A percentile compares a stretch with the other conserved stretches of the same genome.
Evolutionary conservation across 257 asterid species (phyloP).

Genomic region (Salvia splendens): DNA sequence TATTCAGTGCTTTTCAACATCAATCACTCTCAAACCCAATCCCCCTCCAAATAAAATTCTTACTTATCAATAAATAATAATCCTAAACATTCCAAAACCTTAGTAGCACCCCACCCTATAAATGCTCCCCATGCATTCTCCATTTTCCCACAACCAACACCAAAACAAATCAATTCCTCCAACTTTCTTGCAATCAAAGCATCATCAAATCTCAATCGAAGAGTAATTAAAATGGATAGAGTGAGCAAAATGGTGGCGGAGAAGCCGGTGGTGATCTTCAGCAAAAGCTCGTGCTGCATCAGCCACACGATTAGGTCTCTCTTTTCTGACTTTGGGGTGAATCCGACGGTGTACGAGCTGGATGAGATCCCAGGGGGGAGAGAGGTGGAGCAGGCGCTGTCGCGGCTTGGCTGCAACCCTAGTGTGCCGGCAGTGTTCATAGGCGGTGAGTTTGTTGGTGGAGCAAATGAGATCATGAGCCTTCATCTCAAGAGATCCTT

Average conservation of each 20-base stretch:
- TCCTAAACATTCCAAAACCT: not conserved
- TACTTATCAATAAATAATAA: slow-evolving; percentile 1
- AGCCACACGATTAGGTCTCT: slow-evolving; percentile 49
- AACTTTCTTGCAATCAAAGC: not conserved
- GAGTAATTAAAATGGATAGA: slow-evolving; percentile 33
- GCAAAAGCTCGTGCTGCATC: slow-evolving; percentile 59
- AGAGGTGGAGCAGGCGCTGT: slow-evolving; percentile 48
- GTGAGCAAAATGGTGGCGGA: slow-evolving; percentile 47
- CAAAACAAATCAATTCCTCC: not conserved
- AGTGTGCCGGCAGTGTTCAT: slow-evolving; percentile 57
- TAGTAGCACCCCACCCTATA: slow-evolving; percentile 23
- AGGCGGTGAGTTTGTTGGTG: slow-evolving; percentile 55
- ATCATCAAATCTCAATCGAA: not conserved
- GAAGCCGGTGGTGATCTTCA: slow-evolving; percentile 51
- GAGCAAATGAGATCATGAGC: slow-evolving; percentile 53
- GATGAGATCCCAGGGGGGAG: slow-evolving; percentile 45
- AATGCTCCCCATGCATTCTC: slow-evolving; percentile 35
- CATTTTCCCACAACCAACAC: slow-evolving; percentile 39
- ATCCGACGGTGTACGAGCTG: slow-evolving; percentile 49
- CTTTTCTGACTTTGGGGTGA: slow-evolving; percentile 45
- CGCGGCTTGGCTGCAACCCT: slow-evolving; percentile 47
- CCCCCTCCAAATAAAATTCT: not conserved
- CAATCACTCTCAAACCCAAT: slow-evolving; percentile 32
- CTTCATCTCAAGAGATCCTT: slow-evolving; percentile 49
- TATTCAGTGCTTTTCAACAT: slow-evolving; percentile 29